Percentiles rank a stretch among this genome's conserved stretches.
phyloP scores from a whole-genome alignment of 306 rosid genomes.

The Vigna angularis region DNA sequence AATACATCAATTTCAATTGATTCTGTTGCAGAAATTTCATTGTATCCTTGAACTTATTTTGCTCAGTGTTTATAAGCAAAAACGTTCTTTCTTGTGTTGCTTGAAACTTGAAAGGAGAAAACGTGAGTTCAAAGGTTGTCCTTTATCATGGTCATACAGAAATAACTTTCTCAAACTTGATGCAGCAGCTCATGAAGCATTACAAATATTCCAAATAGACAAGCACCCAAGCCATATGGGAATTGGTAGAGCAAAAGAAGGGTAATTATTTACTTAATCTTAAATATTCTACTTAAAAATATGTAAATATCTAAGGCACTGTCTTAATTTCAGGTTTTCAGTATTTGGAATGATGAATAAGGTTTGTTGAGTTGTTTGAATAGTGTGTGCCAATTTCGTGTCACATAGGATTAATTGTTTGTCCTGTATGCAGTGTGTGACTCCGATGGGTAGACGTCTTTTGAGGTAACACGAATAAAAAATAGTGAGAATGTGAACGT shows the following conservation, averaged over 20 bases:
- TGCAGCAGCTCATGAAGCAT: conserved; percentile 89
- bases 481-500: conserved; percentile 2
- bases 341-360: conserved; percentile 97
- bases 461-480: conserved; percentile 65
- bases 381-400: conserved; percentile 35
- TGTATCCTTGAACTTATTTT: conserved; percentile 67
- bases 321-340: conserved; percentile 77
- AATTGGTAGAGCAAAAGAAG: conserved; percentile 98
- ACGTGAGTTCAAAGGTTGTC: conserved; percentile 42
- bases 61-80: conserved; percentile 37
- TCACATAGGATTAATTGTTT: conserved; percentile 40
- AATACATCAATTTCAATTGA: conserved; percentile 80
- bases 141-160: conserved; percentile 70
- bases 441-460: conserved; percentile 92
- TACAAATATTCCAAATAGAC: conserved; percentile 97
- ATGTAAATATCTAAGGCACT: conserved; percentile 41
- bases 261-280: conserved; percentile 59
- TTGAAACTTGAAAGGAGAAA: conserved; percentile 24
- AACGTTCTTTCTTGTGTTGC: conserved; percentile 35
- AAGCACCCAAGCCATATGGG: conserved; percentile 99
- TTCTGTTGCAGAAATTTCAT: conserved; percentile 78
- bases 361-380: conserved; percentile 61
- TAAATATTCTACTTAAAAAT: conserved; percentile 29
- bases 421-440: conserved; percentile 71
- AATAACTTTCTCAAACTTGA: conserved; percentile 92